Evolutionary conservation across 2,329 filamentous ascomycete species (phyloP).

Genomic region (Botryotinia calthae): DNA sequence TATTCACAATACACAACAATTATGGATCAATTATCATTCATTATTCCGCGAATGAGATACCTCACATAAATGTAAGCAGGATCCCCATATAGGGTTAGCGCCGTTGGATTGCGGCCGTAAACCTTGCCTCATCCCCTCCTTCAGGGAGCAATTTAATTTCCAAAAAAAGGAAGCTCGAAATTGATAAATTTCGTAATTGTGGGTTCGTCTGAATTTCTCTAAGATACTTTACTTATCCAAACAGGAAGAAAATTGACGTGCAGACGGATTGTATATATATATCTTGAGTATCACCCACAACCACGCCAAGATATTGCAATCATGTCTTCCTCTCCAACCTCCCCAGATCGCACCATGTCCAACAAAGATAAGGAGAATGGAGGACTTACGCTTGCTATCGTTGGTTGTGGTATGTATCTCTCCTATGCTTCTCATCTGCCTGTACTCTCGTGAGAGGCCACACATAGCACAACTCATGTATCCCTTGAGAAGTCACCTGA

Average conservation of each 20-base stretch:
- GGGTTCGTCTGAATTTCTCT: background rate
- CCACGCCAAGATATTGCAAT: background rate
- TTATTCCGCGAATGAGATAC: background rate
- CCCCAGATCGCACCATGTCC: background rate
- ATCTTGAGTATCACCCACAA: background rate
- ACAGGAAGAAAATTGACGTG: background rate
- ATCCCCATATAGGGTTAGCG: background rate
- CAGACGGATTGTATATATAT: background rate
- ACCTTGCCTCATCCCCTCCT: background rate
- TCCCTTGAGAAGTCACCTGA: background rate
- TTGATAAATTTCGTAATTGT: background rate
- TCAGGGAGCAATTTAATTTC: background rate
- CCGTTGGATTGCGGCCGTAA: background rate
- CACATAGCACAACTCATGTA: background rate
- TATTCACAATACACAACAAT: too few species aligned
- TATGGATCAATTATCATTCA: background rate
- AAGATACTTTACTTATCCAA: background rate
- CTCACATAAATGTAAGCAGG: background rate
- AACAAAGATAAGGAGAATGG: constrained; percentile 1
- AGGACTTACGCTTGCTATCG: constrained; percentile 12
- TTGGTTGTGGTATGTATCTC: constrained; percentile 9
- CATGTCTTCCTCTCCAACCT: constrained; percentile 4
- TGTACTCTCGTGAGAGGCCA: background rate
- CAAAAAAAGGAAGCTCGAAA: background rate
- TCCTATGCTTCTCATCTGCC: background rate